These are phyloP conservation scores for Ophiostoma angusticollis DNA, from an alignment of 2,329 filamentous ascomycete species.

Conservation along the genomic window DNA sequence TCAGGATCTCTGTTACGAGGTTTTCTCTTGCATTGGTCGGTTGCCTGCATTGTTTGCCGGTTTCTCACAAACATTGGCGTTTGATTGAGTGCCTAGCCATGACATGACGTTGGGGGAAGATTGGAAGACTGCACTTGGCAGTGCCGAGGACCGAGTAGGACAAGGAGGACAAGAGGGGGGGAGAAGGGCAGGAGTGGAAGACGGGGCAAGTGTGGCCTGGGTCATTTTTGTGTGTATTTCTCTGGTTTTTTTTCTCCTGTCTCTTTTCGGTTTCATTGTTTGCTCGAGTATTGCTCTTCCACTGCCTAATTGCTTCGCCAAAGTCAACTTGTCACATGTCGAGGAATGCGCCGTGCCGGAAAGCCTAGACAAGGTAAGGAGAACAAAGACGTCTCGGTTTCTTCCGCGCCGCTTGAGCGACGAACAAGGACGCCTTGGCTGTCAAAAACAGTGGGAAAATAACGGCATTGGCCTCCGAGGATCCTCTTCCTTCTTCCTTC, in stretches of 20 bases:
- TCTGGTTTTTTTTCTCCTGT: neutral
- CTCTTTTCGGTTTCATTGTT: slow-evolving; percentile 1
- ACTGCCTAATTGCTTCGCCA: slow-evolving; percentile 1
- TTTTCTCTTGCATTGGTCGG: neutral
- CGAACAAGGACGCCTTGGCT: neutral
- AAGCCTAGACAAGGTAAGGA: too few relatives aligned
- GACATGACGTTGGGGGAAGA: neutral
- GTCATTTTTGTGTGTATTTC: neutral
- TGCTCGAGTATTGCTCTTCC: slow-evolving; percentile 4
- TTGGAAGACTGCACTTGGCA: neutral
- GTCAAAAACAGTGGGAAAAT: too few relatives aligned
- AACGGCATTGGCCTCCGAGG: too few relatives aligned
- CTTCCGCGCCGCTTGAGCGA: too few relatives aligned
- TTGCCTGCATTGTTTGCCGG: too few relatives aligned
- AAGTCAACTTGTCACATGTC: too few relatives aligned
- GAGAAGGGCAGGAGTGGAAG: neutral
- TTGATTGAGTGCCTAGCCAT: too few relatives aligned
- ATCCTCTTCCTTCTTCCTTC: neutral
- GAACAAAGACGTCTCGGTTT: slow-evolving; percentile 2
- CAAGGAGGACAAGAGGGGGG: neutral
- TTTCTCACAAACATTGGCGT: too few relatives aligned
- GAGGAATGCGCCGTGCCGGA: too few relatives aligned
- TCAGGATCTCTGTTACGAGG: slow-evolving; percentile 2
- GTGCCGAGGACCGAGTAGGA: neutral
- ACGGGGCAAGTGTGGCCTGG: neutral